A percentile compares a stretch with the other conserved stretches of the same genome.
These are phyloP conservation scores for Lanmaoa pseudosensibilis DNA, from an alignment of 768 basidiomycete species.

Conservation along the genomic window DNA sequence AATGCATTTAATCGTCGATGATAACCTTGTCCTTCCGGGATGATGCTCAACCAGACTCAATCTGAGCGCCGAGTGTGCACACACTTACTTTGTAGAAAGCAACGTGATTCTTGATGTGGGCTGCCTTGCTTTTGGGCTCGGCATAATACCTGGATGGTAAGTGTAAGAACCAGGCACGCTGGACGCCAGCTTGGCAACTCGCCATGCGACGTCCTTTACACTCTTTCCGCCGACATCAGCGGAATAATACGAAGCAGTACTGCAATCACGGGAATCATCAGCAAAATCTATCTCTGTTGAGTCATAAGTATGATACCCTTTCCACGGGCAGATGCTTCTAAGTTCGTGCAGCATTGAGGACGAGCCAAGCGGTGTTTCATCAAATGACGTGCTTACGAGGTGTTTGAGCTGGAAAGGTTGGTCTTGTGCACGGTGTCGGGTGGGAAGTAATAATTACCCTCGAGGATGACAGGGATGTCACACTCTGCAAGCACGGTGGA, in stretches of 20 bases:
- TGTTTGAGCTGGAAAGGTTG: slow-evolving; percentile 51
- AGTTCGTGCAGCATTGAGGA: not conserved
- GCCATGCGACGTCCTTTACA: slow-evolving; percentile 69
- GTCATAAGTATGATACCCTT: slow-evolving; percentile 47
- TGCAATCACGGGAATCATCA: slow-evolving; percentile 25
- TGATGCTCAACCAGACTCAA: not conserved
- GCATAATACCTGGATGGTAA: slow-evolving; percentile 63
- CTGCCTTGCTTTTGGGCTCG: slow-evolving; percentile 52
- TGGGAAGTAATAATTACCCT: slow-evolving; percentile 77
- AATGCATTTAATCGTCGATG: slow-evolving; percentile 15
- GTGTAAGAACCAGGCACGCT: not conserved
- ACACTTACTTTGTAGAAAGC: slow-evolving; percentile 76
- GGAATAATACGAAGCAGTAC: slow-evolving; percentile 67
- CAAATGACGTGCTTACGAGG: slow-evolving; percentile 40
- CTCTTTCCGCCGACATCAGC: slow-evolving; percentile 47
- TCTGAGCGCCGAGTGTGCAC: not conserved
- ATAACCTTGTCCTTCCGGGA: slow-evolving; percentile 20
- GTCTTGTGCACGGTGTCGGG: slow-evolving; percentile 48
- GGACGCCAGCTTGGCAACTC: slow-evolving; percentile 17
- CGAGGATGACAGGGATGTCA: slow-evolving; percentile 53
- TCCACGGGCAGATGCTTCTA: slow-evolving; percentile 67
- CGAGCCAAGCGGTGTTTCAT: slow-evolving; percentile 4
- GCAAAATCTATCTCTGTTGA: not conserved
- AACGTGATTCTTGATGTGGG: slow-evolving; percentile 61
- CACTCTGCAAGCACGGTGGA: slow-evolving; percentile 58